phyloP scores from a whole-genome alignment of 2,329 filamentous ascomycete genomes.

The Hypoxylon sp. region DNA sequence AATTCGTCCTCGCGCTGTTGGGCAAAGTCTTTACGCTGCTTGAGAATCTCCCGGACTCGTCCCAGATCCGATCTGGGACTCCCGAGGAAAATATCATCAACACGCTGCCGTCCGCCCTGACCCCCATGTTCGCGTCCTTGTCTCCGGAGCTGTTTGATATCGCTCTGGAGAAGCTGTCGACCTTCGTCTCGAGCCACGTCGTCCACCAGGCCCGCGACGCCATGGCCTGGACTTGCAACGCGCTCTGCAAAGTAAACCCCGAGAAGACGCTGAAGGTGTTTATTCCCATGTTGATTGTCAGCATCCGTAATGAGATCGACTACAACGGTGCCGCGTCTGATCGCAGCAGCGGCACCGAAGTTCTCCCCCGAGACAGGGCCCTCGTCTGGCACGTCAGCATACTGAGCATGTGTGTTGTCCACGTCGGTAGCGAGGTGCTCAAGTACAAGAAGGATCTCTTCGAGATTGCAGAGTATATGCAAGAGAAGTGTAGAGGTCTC shows the following conservation, averaged over 20 bases:
- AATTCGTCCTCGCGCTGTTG: constrained; percentile 89
- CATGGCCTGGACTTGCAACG: constrained; percentile 98
- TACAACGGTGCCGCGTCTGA: constrained; percentile 96
- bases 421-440: constrained; percentile 89
- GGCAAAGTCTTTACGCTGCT: constrained; percentile 94
- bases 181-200: constrained; percentile 92
- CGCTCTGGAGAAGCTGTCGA: constrained; percentile 87
- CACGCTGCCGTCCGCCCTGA: constrained; percentile 88
- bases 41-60: constrained; percentile 92
- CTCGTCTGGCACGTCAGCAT: constrained; percentile 97
- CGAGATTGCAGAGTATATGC: constrained; percentile 94
- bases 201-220: constrained; percentile 96
- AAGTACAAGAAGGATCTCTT: constrained; percentile 89
- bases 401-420: constrained; percentile 97
- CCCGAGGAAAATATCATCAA: constrained; percentile 98
- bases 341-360: constrained; percentile 90
- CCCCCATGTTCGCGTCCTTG: constrained; percentile 86
- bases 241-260: constrained; percentile 93
- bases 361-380: constrained; percentile 88
- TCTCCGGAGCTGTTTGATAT: constrained; percentile 94
- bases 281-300: constrained; percentile 86
- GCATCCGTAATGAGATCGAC: constrained; percentile 95
- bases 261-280: constrained; percentile 92
- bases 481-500: constrained; percentile 90
- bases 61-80: constrained; percentile 85